Evolutionary conservation across 2,329 filamentous ascomycete genomes (phyloP), one percentile per base, ranked within the genome.

Genomic region (Dryadomyces quercivorus): DNA sequence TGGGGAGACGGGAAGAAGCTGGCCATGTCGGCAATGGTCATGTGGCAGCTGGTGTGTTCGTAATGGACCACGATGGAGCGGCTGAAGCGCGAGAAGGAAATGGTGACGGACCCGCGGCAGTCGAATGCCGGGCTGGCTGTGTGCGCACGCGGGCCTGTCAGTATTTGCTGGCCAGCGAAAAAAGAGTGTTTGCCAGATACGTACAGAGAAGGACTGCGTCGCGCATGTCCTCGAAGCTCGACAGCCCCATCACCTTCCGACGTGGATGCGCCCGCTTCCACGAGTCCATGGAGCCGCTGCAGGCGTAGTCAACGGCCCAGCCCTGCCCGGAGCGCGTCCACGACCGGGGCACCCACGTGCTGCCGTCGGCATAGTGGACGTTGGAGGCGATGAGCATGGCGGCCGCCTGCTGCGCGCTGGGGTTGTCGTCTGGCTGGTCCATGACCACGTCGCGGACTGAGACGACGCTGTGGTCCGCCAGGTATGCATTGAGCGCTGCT

Each of bases 91-190:
- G 72, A 70, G 58, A 82, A 81, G 1, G 69, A 63, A 46, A 82
- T 69, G 2, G 65, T 69, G 18, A 81, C 63, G 0, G 69, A 68
- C 18, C 79, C 79, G 42, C 75, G 71, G 56, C 79, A 82, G 60
- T 82, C 77, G 58, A 81, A 82, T 0, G 78, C 78, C 52, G 79
- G 79, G 15, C 79, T 75, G 31, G 66, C 76, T 78, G 58, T 34
- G 13, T 18, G 38, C 26, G 18, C 57, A 58, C 61, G 20, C 61
- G 54, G 7, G 2, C 10, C 20, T 5, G 4, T 36, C 9, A 13
- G 42, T n/a, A 8, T 59, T n/a, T n/a, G n/a, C n/a, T n/a, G n/a
- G n/a, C n/a, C n/a, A n/a, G n/a, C n/a, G n/a, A n/a, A n/a, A n/a
- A n/a, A n/a, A n/a, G n/a, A n/a, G n/a, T n/a, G n/a, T n/a, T n/a